Percentiles rank a stretch among this genome's conserved stretches.
Evolutionary conservation across 108 stramenopile species (phyloP).

Genomic region (Nitzschia inconspicua): DNA sequence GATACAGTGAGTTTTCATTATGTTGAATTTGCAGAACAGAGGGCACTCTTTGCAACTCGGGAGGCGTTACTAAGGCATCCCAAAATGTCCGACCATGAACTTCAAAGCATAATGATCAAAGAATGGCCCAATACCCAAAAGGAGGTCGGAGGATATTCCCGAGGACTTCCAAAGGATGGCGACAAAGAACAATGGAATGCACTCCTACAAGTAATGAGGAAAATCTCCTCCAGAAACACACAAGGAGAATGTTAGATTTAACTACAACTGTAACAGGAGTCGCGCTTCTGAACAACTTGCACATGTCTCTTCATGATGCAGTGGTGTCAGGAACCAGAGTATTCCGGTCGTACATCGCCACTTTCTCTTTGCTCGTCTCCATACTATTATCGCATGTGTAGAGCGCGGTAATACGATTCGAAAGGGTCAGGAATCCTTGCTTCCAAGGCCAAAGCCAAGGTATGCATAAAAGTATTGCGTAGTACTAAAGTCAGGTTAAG

Average conservation of each 20-base stretch:
- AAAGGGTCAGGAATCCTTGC: too few species aligned
- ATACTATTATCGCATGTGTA: too few species aligned
- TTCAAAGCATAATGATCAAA: conserved; percentile 50
- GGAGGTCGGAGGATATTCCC: conserved; percentile 65
- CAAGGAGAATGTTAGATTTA: conserved; percentile 52
- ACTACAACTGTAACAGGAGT: too few species aligned
- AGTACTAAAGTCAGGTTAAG: too few species aligned
- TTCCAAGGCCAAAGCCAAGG: too few species aligned
- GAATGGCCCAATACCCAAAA: conserved; percentile 64
- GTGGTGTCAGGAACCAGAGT: too few species aligned
- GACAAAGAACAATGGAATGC: conserved; percentile 32
- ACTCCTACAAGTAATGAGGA: conserved; percentile 32
- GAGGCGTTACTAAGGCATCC: conserved; percentile 54
- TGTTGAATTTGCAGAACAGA: conserved; percentile 72
- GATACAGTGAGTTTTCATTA: conserved; percentile 87
- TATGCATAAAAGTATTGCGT: too few species aligned
- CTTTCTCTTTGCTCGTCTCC: too few species aligned
- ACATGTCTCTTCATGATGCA: too few species aligned
- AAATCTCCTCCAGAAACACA: conserved; percentile 33
- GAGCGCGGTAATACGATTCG: too few species aligned
- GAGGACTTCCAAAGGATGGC: conserved; percentile 44
- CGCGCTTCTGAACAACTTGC: too few species aligned
- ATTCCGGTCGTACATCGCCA: too few species aligned
- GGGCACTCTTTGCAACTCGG: conserved; percentile 63
- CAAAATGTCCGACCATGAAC: conserved; percentile 55